Evolutionary conservation across 78 protist species (phyloP), one percentile per base, ranked within the genome.

Genomic region (Emiliania huxleyi): DNA sequence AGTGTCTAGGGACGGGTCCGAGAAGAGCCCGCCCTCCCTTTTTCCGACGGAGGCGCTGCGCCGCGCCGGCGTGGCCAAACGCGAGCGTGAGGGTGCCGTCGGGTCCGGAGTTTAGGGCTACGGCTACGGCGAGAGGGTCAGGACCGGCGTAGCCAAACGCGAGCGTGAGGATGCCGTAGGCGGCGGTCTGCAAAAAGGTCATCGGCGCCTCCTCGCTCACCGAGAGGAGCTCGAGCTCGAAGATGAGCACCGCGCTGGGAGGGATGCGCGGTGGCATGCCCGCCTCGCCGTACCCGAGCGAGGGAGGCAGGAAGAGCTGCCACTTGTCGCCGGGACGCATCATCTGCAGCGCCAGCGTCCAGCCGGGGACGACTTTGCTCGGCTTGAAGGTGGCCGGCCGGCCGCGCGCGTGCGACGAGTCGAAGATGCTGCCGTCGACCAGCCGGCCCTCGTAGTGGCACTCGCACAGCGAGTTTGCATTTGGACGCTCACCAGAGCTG

Each of bases 391-490:
- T 26, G 23, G 37, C 11, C n/a, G 75, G 12, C 37, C 75, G 23
- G 75, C 75, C 75, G 75, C 75, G 75, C 75, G 75, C 75, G 75
- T 26, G 2, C 75, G 75, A 69, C 75, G 75, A 69, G 75, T 69
- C 75, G 75, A 69, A 69, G 75, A 69, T 69, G 37, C 37, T 69
- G 38, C 75, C 75, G 75, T 69, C 75, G 75, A 29, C n/a, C 75
- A 69, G 75, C 75, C 75, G 3, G n/a, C 75, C 75, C 75, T 69
- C 75, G 75, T 69, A 69, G 75, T 69, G 75, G 75, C 23, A 19
- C 33, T 69, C 75, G 75, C 75, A 69, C n/a, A 4, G 75, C n/a
- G 23, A 19, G 38, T 5, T 69, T 5, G 75, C 75, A 29, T 4
- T 4, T 4, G 75, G 75, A 15, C 75, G 23, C 33, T 5, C 37